phyloP scores from a whole-genome alignment of 768 basidiomycete genomes.

The Kwoniella bestiolae region DNA sequence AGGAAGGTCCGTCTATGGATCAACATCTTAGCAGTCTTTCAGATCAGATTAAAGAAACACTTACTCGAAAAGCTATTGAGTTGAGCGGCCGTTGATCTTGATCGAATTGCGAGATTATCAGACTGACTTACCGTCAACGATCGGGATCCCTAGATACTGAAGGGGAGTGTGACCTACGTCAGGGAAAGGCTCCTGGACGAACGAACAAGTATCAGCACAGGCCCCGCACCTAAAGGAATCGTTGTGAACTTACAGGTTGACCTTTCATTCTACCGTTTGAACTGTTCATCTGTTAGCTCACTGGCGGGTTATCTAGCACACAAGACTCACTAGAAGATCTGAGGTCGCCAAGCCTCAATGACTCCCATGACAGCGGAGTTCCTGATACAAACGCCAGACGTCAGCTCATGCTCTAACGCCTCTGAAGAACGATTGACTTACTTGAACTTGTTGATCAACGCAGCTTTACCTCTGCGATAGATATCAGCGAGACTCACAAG shows the following conservation, averaged over 20 bases:
- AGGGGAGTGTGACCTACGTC: conserved; percentile 21
- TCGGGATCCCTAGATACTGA: background rate
- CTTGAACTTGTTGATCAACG: conserved; percentile 54
- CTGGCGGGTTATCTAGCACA: background rate
- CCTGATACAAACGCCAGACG: conserved; percentile 19
- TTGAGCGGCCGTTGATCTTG: conserved; percentile 22
- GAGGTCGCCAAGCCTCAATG: conserved; percentile 51
- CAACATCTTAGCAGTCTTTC: conserved; percentile 12
- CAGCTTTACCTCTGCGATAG: conserved; percentile 43
- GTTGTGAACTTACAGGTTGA: conserved; percentile 23
- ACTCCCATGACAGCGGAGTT: conserved; percentile 54
- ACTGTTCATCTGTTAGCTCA: conserved; percentile 14
- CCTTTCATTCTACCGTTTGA: conserved; percentile 45
- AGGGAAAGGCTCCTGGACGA: conserved; percentile 46
- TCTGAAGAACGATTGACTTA: conserved; percentile 14
- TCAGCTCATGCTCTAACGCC: conserved; percentile 5
- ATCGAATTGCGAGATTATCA: conserved; percentile 22
- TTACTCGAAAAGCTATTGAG: conserved; percentile 14
- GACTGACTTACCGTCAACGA: conserved; percentile 15
- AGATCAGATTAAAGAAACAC: background rate
- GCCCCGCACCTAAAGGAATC: background rate
- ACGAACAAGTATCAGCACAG: conserved; percentile 4
- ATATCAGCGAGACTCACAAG: background rate
- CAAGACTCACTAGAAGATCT: conserved; percentile 47
- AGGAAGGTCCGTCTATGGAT: conserved; percentile 8